These are phyloP conservation scores for Canna indica DNA, from an alignment of 176 grass and related monocot species.

Conservation along the genomic window DNA sequence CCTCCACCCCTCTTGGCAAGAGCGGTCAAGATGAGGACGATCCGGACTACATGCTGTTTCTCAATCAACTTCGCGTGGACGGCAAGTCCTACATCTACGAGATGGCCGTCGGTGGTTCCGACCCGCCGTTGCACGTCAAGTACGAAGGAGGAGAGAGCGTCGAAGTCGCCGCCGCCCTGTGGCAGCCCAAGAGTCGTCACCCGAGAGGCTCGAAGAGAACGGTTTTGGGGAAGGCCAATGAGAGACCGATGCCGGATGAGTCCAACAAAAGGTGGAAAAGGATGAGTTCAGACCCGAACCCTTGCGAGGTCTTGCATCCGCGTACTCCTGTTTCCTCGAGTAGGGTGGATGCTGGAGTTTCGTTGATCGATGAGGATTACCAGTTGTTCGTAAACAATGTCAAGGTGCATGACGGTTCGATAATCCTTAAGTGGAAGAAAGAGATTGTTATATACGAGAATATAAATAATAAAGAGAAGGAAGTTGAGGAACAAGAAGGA, in stretches of 20 bases:
- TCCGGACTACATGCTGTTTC: conserved; percentile 49
- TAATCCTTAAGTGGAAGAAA: conserved; percentile 28
- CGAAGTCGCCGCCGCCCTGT: conserved; percentile 7
- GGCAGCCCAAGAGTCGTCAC: conserved; percentile 1
- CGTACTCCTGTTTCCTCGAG: neutral
- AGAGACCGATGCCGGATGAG: neutral
- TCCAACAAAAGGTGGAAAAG: no score
- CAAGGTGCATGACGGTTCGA: conserved; percentile 16
- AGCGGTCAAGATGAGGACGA: conserved; percentile 25
- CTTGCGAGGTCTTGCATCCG: no score
- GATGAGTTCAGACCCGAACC: no score
- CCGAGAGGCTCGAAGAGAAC: neutral
- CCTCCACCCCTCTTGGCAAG: no score
- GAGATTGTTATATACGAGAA: conserved; percentile 19
- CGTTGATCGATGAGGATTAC: conserved; percentile 38
- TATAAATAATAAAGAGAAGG: neutral
- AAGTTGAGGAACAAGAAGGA: neutral
- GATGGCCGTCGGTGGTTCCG: conserved; percentile 11
- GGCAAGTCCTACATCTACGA: conserved; percentile 44
- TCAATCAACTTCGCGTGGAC: conserved; percentile 31
- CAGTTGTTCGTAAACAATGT: conserved; percentile 39
- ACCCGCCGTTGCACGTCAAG: conserved; percentile 15
- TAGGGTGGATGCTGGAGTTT: neutral
- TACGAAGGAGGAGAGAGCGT: conserved; percentile 27
- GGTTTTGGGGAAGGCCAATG: neutral